These are phyloP conservation scores for Thermothelomyces thermophilus DNA, from an alignment of 2,329 filamentous ascomycete species.

Conservation along the genomic window DNA sequence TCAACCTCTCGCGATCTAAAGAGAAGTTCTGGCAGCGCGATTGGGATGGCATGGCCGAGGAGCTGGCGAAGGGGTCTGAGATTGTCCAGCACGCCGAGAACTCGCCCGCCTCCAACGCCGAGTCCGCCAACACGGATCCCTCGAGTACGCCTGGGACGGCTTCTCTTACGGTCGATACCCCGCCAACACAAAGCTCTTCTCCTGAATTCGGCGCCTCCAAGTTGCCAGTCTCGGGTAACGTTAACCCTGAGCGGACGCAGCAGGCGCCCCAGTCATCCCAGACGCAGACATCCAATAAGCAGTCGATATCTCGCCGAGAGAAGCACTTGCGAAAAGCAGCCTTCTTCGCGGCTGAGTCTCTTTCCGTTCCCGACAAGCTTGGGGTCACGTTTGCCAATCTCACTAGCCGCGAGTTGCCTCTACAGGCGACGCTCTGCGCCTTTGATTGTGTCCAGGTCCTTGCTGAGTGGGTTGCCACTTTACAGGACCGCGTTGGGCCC, in stretches of 20 bases:
- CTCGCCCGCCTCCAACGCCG: slow-evolving; percentile 46
- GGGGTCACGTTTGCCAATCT: slow-evolving; percentile 81
- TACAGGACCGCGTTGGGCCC: slow-evolving; percentile 88
- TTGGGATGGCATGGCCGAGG: slow-evolving; percentile 85
- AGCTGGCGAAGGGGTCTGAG: slow-evolving; percentile 71
- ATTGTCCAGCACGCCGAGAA: slow-evolving; percentile 66
- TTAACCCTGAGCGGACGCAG: slow-evolving; percentile 21
- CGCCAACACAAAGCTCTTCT: slow-evolving; percentile 45
- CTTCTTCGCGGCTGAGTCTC: slow-evolving; percentile 86
- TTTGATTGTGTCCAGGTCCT: slow-evolving; percentile 93
- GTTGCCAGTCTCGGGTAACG: slow-evolving; percentile 26
- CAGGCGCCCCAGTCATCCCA: slow-evolving; percentile 26
- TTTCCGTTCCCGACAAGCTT: slow-evolving; percentile 80
- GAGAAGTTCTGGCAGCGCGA: slow-evolving; percentile 92
- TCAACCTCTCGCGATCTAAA: slow-evolving; percentile 86
- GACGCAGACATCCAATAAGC: slow-evolving; percentile 29
- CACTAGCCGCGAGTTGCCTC: slow-evolving; percentile 74
- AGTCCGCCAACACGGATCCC: slow-evolving; percentile 37
- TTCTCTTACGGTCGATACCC: slow-evolving; percentile 45
- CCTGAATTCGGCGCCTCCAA: slow-evolving; percentile 40
- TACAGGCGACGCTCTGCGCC: slow-evolving; percentile 85
- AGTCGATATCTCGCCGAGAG: slow-evolving; percentile 65
- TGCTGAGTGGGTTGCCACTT: slow-evolving; percentile 86
- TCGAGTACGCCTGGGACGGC: slow-evolving; percentile 42
- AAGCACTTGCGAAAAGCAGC: slow-evolving; percentile 89